A percentile compares a stretch with the other conserved stretches of the same genome.
Evolutionary conservation across 1,284 basidiomycete species (phyloP).

Genomic region (Ustilago lituana): DNA sequence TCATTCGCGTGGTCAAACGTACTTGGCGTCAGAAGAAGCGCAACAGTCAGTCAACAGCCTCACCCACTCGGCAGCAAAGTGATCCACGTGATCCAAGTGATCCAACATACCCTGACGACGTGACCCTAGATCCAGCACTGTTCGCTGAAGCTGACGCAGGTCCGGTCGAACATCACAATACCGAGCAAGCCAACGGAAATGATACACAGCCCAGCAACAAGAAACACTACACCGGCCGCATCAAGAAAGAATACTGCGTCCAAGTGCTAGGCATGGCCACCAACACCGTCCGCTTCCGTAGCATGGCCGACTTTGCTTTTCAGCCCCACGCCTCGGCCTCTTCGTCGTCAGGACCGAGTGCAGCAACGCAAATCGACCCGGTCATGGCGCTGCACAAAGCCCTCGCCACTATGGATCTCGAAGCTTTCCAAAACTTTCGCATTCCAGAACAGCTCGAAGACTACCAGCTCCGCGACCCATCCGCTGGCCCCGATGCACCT

Average conservation of each 20-base stretch:
- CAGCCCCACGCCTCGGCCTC: slow-evolving; percentile 39
- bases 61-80: no score
- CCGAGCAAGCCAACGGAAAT: background rate
- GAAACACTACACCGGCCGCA: slow-evolving; percentile 36
- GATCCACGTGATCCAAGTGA: no score
- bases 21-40: slow-evolving; percentile 52
- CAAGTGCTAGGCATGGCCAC: slow-evolving; percentile 79
- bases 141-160: background rate
- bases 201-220: background rate
- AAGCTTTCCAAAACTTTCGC: slow-evolving; percentile 37
- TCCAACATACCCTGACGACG: background rate
- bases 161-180: background rate
- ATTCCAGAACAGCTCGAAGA: slow-evolving; percentile 45
- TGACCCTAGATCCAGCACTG: slow-evolving; percentile 27
- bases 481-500: background rate
- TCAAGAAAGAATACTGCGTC: slow-evolving; percentile 75
- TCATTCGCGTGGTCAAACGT: slow-evolving; percentile 43
- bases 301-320: slow-evolving; percentile 64
- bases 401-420: slow-evolving; percentile 53
- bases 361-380: slow-evolving; percentile 16
- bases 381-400: slow-evolving; percentile 49
- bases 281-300: slow-evolving; percentile 85
- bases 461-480: slow-evolving; percentile 24
- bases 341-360: background rate
- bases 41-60: slow-evolving; percentile 2